These are phyloP conservation scores for Arthrinium phaeospermum DNA, from an alignment of 2,329 filamentous ascomycete genomes.

Conservation along the genomic window DNA sequence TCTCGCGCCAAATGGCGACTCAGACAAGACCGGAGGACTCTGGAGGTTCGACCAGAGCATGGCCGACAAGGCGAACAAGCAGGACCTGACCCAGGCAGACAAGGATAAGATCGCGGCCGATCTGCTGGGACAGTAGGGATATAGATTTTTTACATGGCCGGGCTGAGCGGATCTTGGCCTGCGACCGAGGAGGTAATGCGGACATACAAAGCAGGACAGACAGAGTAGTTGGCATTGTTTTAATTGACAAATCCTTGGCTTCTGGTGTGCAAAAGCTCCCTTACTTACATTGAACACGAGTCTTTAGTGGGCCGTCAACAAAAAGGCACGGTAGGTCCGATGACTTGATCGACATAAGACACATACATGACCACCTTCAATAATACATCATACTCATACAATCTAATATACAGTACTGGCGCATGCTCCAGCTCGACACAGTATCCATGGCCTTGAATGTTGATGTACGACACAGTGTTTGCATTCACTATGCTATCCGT, in stretches of 20 bases:
- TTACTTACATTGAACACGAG: background rate
- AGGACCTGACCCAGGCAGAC: slow-evolving; percentile 42
- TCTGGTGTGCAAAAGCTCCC: background rate
- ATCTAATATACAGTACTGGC: background rate
- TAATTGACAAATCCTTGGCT: background rate
- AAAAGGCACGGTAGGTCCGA: background rate
- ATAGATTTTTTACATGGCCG: background rate
- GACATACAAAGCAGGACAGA: background rate
- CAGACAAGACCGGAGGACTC: slow-evolving; percentile 65
- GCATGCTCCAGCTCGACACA: background rate
- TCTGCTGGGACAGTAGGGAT: slow-evolving; percentile 37
- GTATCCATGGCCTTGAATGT: background rate
- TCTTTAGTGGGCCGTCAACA: background rate
- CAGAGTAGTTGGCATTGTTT: slow-evolving; percentile 6
- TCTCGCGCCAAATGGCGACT: slow-evolving; percentile 56
- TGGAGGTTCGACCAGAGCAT: slow-evolving; percentile 60
- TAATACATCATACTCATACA: background rate
- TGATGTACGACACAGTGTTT: background rate
- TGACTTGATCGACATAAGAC: background rate
- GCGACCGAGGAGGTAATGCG: background rate
- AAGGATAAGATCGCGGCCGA: slow-evolving; percentile 43
- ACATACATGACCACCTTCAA: no score
- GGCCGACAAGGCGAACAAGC: slow-evolving; percentile 48
- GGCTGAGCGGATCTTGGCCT: background rate
- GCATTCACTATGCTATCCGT: background rate